Evolutionary conservation across 495 filamentous ascomycete species (phyloP).

Genomic region (Neurospora sp.): DNA sequence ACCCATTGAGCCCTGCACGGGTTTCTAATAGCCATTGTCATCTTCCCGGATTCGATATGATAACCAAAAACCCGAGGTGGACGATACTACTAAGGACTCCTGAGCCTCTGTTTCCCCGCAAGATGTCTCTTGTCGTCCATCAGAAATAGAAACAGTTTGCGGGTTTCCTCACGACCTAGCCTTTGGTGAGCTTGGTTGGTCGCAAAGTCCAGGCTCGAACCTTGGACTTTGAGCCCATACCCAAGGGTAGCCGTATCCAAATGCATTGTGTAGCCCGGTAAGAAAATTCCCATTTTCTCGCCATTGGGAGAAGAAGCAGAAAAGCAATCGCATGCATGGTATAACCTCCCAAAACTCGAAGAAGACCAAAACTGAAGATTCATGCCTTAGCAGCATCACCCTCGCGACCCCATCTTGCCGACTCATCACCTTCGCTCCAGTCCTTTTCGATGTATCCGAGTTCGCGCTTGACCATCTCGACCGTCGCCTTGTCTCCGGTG

Average conservation of each 20-base stretch:
- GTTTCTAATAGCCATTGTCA: background rate
- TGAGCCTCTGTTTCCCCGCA: background rate
- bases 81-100: background rate
- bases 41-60: background rate
- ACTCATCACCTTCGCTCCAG: constrained; percentile 81
- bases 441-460: constrained; percentile 77
- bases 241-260: background rate
- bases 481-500: constrained; percentile 70
- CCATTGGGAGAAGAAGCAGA: background rate
- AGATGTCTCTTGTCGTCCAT: background rate
- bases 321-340: background rate
- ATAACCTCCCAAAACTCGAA: constrained; percentile 3
- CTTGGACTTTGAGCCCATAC: background rate
- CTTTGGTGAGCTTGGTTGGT: background rate
- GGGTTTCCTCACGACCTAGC: background rate
- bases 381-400: constrained; percentile 14
- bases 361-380: background rate
- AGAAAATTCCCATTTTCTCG: background rate
- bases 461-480: constrained; percentile 71
- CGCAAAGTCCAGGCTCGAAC: background rate
- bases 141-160: background rate
- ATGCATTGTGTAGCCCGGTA: background rate
- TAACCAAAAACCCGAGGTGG: background rate
- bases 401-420: constrained; percentile 58
- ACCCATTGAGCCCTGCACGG: background rate